Base-by-base conservation (phyloP, 495 filamentous ascomycete species). In the Aspergillus sclerotioniger region DNA sequence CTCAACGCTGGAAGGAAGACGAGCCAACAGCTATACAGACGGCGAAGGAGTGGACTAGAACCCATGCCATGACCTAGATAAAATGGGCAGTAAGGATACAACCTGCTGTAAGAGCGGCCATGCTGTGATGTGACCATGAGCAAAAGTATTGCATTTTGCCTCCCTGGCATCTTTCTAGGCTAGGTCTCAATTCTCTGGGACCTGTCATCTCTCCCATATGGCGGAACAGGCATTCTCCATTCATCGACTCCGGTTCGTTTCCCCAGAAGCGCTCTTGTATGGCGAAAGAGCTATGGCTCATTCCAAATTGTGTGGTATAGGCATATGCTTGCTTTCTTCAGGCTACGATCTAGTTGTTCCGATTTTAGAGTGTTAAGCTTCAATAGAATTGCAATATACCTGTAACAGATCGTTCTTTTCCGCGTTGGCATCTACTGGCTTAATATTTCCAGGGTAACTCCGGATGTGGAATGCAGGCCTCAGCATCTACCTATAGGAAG, bases 1-100 rank as follows among this genome's bases (percentile, higher is more conserved):
- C 94, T n/a, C 92, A 98, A 75, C 82, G 86, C 66, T 98, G 94
- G 94, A 96, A 97, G 76, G 91, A 96, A 61, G 88, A 98, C 66
- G 90, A 97, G 76, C 84, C 83, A 44, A 90, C 89, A 19, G 94
- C 94, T 12, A 97, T 96, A 58, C 84, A 89, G 59, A 96, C 90
- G 1, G 92, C 92, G 13, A 87, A 81, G 62, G 89, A 95, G 65
- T 96, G 92, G 92, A 96, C 92, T 12, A 78, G 81, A 62, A 87
- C 83, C 44, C 89, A 91, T 69, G 91, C 90, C 12, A 86, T 85
- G 76, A 76, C 74, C 41, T 84, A 73, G 53, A 59, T 33, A n/a
- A 21, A 35, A 37, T 7, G 16, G 25, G 43, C 25, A 41, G 32
- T 47, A 48, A 56, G 29, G 45, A 58, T 37, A 32, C 62, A 57